These are phyloP conservation scores for Gossypium aridum DNA, from an alignment of 441 rosid species.

Conservation along the genomic window DNA sequence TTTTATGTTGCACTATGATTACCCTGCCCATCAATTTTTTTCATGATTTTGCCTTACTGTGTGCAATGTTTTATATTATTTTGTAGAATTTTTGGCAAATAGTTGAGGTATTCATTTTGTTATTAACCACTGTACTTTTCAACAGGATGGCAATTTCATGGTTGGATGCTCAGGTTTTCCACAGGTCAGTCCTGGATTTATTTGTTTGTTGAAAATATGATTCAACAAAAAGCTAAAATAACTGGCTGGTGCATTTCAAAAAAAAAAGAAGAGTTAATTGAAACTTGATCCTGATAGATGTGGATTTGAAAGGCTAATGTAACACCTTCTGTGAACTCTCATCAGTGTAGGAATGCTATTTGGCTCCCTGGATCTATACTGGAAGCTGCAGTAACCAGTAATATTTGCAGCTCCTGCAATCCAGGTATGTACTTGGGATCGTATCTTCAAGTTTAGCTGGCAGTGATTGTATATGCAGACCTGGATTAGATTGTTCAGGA, in stretches of 20 bases:
- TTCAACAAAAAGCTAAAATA: not conserved
- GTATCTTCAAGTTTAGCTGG: not conserved
- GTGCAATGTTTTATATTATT: not conserved
- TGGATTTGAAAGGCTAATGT: not conserved
- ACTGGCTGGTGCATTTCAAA: not conserved
- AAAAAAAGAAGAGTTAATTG: not conserved
- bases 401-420: slow-evolving; percentile 68
- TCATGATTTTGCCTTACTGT: not conserved
- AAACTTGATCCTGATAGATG: not conserved
- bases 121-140: slow-evolving; percentile 13
- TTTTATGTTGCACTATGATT: not conserved
- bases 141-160: slow-evolving; percentile 90
- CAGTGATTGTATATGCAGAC: not conserved
- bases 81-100: not conserved
- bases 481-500: not conserved
- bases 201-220: not conserved
- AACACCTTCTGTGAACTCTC: slow-evolving; percentile 11
- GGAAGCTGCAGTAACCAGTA: slow-evolving; percentile 78
- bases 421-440: slow-evolving; percentile 49
- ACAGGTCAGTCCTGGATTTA: slow-evolving; percentile 46
- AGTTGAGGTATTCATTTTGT: slow-evolving; percentile 7
- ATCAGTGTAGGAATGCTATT: slow-evolving; percentile 85
- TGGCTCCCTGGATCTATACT: slow-evolving; percentile 94
- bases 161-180: slow-evolving; percentile 92
- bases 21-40: not conserved